These are phyloP conservation scores for Dioscorea dumetorum DNA, from an alignment of 106 monocot genomes.

Conservation along the genomic window DNA sequence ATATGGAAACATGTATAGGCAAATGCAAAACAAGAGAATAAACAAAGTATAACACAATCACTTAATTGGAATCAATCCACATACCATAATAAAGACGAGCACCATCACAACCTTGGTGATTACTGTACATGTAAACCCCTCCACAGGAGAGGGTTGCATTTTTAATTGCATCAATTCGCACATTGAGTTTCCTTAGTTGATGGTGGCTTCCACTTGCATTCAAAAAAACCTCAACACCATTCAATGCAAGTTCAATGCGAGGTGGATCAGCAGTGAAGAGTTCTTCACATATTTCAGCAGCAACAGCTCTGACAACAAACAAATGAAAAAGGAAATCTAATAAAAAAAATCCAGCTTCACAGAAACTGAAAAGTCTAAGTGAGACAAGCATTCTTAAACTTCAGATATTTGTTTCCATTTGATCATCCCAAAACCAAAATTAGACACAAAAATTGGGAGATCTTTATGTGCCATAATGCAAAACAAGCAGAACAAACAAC, in stretches of 20 bases:
- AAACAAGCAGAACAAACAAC: too few species aligned
- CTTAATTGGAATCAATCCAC: too few species aligned
- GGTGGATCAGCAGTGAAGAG: conserved; percentile 87
- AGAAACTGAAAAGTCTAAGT: too few species aligned
- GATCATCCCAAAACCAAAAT: too few species aligned
- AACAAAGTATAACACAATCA: too few species aligned
- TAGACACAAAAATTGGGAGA: too few species aligned
- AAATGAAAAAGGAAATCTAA: neutral
- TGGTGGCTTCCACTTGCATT: conserved; percentile 99
- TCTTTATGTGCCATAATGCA: too few species aligned
- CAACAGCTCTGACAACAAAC: conserved; percentile 58
- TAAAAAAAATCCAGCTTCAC: too few species aligned
- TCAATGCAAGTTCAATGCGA: conserved; percentile 71
- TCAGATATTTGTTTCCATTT: too few species aligned
- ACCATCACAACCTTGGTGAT: conserved; percentile 99
- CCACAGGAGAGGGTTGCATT: conserved; percentile 83
- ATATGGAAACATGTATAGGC: neutral
- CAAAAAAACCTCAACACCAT: conserved; percentile 92
- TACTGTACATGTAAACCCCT: conserved; percentile 95
- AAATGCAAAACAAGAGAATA: too few species aligned
- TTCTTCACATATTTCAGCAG: conserved; percentile 99
- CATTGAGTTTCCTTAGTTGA: conserved; percentile 92
- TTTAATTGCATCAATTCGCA: conserved; percentile 92
- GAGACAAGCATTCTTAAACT: too few species aligned
- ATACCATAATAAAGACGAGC: conserved; percentile 95